Percentiles rank a stretch among this genome's conserved stretches.
These are phyloP conservation scores for Metschnikowia rubicola DNA, from an alignment of 805 yeast species.

Conservation along the genomic window DNA sequence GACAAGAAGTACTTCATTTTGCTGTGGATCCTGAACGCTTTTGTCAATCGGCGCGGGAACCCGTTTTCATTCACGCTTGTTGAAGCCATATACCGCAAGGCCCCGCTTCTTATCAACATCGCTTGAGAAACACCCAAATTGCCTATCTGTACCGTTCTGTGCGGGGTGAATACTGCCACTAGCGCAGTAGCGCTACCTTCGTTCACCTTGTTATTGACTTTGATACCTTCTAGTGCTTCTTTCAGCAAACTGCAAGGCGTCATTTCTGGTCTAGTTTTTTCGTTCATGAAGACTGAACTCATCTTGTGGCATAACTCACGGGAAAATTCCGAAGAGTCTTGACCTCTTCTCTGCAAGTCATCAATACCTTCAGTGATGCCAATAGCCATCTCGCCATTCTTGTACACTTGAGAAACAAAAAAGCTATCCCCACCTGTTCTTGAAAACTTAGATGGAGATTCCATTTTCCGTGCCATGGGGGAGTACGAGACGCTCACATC, in stretches of 20 bases:
- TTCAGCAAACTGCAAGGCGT: background rate
- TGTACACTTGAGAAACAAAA: conserved; percentile 1
- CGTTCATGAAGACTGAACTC: background rate
- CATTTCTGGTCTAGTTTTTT: background rate
- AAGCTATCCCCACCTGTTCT: background rate
- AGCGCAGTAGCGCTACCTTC: conserved; percentile 1
- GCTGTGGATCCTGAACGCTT: background rate
- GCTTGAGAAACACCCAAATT: conserved; percentile 4
- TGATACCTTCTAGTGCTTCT: background rate
- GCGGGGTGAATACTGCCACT: conserved; percentile 2
- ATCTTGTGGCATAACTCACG: conserved; percentile 1
- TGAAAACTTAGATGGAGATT: background rate
- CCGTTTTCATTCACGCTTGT: background rate
- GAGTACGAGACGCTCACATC: conserved; percentile 1
- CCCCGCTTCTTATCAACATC: conserved; percentile 3
- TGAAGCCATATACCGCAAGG: background rate
- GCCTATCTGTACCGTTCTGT: background rate
- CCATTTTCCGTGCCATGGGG: background rate
- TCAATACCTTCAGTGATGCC: conserved; percentile 3
- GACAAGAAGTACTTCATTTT: background rate
- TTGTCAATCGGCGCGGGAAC: background rate
- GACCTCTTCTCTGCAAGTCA: background rate
- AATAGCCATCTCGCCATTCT: conserved; percentile 3
- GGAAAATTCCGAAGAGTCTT: background rate
- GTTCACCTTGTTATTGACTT: background rate